phyloP scores from a whole-genome alignment of 1,284 basidiomycete species.

The Stereum hirsutum region DNA sequence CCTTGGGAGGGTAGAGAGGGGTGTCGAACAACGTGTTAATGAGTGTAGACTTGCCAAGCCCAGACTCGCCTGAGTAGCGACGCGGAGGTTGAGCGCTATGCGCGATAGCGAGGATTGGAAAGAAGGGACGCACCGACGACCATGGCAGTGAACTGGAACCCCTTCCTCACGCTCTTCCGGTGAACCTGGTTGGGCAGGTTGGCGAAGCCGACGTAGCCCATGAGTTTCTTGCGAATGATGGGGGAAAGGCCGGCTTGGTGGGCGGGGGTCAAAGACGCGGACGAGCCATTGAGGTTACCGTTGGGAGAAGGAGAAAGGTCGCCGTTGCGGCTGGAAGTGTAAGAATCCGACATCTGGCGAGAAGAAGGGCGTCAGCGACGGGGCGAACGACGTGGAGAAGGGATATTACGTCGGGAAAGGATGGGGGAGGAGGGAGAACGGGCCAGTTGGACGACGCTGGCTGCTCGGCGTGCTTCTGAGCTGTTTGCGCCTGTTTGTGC shows the following conservation, averaged over 20 bases:
- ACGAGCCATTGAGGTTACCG: conserved; percentile 48
- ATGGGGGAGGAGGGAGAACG: too few species aligned
- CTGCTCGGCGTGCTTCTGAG: too few species aligned
- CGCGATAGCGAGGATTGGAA: too few species aligned
- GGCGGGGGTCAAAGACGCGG: conserved; percentile 37
- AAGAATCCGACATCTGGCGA: conserved; percentile 63
- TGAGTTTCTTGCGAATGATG: conserved; percentile 85
- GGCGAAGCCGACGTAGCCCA: conserved; percentile 85
- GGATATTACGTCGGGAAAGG: too few species aligned
- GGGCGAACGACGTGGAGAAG: not conserved
- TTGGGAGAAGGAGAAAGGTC: conserved; percentile 45
- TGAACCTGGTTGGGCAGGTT: conserved; percentile 97
- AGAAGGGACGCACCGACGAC: conserved; percentile 76
- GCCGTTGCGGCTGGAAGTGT: conserved; percentile 55
- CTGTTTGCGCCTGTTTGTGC: too few species aligned
- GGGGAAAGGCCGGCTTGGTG: conserved; percentile 36
- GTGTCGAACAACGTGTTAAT: conserved; percentile 98
- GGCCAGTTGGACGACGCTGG: too few species aligned
- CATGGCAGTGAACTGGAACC: conserved; percentile 95
- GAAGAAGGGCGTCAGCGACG: conserved; percentile 5
- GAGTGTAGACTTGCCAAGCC: conserved; percentile 94
- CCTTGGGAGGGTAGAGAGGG: conserved; percentile 83
- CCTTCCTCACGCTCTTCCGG: conserved; percentile 91
- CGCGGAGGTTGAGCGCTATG: too few species aligned
- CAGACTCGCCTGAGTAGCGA: conserved; percentile 76